Evolutionary conservation across 192 early-diverging fungal species (phyloP).

Genomic region (Linnemannia exigua): DNA sequence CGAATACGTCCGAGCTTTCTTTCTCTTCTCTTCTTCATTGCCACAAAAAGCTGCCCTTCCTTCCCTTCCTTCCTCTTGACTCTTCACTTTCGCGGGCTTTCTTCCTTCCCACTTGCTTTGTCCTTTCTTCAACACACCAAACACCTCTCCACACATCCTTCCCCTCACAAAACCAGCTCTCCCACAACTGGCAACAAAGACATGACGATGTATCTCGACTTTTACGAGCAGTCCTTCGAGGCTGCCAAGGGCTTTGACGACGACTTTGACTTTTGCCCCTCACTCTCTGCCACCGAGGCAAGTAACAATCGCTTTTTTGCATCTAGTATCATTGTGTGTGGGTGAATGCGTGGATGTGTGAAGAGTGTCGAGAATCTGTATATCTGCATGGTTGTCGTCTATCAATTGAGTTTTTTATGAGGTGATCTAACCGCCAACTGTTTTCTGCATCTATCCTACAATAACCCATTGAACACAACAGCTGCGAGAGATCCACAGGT

Average conservation of each 20-base stretch:
- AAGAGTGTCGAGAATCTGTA: background rate
- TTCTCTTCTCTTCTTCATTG: background rate
- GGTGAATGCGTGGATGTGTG: background rate
- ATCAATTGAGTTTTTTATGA: background rate
- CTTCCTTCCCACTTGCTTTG: background rate
- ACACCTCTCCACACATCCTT: background rate
- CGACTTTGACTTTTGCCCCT: constrained; percentile 51
- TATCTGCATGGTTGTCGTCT: no score
- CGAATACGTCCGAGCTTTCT: background rate
- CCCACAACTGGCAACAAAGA: background rate
- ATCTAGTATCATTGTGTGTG: no score
- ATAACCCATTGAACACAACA: background rate
- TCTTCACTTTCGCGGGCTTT: background rate
- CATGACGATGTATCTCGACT: constrained; percentile 21
- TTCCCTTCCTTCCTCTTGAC: background rate
- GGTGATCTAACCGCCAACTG: background rate
- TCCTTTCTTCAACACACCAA: background rate
- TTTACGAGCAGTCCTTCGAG: constrained; percentile 20
- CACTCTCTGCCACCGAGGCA: constrained; percentile 37
- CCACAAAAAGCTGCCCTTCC: background rate
- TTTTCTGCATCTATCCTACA: background rate
- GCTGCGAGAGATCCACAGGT: background rate
- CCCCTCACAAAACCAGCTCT: background rate
- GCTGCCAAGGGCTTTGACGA: constrained; percentile 50
- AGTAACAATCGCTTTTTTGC: background rate